phyloP scores from a whole-genome alignment of 106 monocot species.

The Dendrobium nobile region DNA sequence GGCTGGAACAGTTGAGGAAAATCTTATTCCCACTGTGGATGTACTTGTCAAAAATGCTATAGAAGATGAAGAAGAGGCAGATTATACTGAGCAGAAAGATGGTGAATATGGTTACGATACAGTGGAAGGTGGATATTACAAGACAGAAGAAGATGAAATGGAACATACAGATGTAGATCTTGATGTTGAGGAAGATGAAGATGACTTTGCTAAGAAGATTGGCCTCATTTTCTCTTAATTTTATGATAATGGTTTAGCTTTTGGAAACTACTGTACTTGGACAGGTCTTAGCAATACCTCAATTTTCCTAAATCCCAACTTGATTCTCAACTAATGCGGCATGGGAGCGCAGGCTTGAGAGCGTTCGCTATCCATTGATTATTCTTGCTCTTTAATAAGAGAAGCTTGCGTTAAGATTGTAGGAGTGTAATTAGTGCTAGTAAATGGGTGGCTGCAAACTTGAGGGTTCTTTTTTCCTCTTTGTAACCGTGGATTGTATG shows the following conservation, averaged over 20 bases:
- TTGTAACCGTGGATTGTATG: too few species aligned
- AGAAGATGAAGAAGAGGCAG: slow-evolving; percentile 18
- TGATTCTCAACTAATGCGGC: too few species aligned
- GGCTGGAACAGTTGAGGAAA: slow-evolving; percentile 22
- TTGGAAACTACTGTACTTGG: not conserved
- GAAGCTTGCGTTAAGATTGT: too few species aligned
- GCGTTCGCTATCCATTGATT: too few species aligned
- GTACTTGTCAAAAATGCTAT: slow-evolving; percentile 9
- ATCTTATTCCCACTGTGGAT: slow-evolving; percentile 11
- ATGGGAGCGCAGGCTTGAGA: too few species aligned
- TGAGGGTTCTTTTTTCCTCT: too few species aligned
- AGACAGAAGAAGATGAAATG: slow-evolving; percentile 16
- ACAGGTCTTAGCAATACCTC: not conserved
- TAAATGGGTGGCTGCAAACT: too few species aligned
- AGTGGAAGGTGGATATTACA: slow-evolving; percentile 22
- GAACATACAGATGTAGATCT: slow-evolving; percentile 12
- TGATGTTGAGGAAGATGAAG: slow-evolving; percentile 47
- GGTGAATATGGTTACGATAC: slow-evolving; percentile 33
- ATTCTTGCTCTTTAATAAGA: too few species aligned
- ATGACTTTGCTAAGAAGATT: slow-evolving; percentile 65
- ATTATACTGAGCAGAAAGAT: slow-evolving; percentile 31
- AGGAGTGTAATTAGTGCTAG: too few species aligned
- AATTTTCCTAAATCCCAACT: too few species aligned
- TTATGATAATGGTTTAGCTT: not conserved
- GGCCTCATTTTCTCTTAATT: slow-evolving; percentile 30